Conservation (phyloP, 495 filamentous ascomycete genomes). For the Viridothelium virens region DNA sequence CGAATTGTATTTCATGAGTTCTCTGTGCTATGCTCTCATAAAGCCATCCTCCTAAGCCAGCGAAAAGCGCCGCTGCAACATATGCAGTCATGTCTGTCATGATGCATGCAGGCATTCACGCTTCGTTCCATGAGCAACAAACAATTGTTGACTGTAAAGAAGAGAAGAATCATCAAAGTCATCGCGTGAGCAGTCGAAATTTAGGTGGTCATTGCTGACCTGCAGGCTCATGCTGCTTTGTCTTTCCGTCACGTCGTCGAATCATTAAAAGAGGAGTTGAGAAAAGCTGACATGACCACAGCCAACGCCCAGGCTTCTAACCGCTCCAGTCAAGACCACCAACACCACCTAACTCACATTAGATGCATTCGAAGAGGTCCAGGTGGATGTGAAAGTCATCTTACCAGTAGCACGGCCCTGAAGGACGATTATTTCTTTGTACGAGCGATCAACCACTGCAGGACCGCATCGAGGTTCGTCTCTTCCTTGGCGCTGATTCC, state of each 20-base stretch:
- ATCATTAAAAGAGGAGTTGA: conserved; percentile 29
- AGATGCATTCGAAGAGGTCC: background rate
- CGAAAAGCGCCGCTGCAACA: background rate
- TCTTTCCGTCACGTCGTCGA: conserved; percentile 29
- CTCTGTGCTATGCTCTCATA: background rate
- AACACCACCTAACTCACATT: conserved; percentile 10
- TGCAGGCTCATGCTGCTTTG: conserved; percentile 25
- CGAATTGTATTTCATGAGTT: background rate
- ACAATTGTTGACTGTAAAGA: conserved; percentile 12
- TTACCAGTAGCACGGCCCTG: conserved; percentile 9
- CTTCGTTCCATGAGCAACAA: conserved; percentile 8
- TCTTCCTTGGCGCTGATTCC: conserved; percentile 98
- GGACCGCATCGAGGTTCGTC: conserved; percentile 92
- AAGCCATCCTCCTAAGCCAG: background rate
- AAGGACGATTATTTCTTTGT: conserved; percentile 44
- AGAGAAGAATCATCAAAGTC: conserved; percentile 17
- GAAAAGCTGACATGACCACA: conserved; percentile 29
- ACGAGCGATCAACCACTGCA: conserved; percentile 92
- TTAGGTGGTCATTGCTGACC: conserved; percentile 33
- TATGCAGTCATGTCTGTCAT: background rate
- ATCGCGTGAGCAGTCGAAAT: conserved; percentile 27
- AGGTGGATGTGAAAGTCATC: background rate
- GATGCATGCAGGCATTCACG: background rate
- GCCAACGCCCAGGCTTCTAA: conserved; percentile 22
- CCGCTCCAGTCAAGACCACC: conserved; percentile 18